Conservation (phyloP, 495 filamentous ascomycete species). For the Neurospora tetrasperma region DNA sequence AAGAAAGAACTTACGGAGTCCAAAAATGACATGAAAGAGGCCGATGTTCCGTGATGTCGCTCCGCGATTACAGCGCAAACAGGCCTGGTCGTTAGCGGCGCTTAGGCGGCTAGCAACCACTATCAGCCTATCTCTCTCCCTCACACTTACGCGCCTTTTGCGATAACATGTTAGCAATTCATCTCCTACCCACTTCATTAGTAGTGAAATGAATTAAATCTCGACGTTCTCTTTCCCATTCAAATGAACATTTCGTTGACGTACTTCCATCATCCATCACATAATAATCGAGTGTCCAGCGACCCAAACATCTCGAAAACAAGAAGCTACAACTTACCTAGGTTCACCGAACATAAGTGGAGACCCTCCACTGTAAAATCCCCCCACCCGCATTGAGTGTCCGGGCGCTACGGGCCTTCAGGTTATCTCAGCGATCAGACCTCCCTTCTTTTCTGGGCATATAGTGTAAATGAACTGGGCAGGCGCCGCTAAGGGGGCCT, state of each 20-base stretch:
- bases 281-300: neutral
- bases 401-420: neutral
- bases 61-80: neutral
- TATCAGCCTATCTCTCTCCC: neutral
- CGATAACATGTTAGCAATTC: neutral
- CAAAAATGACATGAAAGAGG: neutral
- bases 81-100: neutral
- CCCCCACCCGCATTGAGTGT: neutral
- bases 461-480: too few relatives aligned
- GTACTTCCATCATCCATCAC: accelerated
- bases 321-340: neutral
- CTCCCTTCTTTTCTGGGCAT: too few relatives aligned
- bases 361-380: neutral
- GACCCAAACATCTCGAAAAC: neutral
- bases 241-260: neutral
- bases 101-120: neutral
- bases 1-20: neutral
- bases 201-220: neutral
- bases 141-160: neutral
- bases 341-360: neutral
- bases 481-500: too few relatives aligned
- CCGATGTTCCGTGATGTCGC: neutral
- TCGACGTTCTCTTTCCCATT: neutral
- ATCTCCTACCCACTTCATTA: neutral
- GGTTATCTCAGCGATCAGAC: too few relatives aligned